Percentiles rank a stretch among this genome's conserved stretches.
Evolutionary conservation across 1,284 basidiomycete species (phyloP).

Genomic region (Omphalotus olearius): DNA sequence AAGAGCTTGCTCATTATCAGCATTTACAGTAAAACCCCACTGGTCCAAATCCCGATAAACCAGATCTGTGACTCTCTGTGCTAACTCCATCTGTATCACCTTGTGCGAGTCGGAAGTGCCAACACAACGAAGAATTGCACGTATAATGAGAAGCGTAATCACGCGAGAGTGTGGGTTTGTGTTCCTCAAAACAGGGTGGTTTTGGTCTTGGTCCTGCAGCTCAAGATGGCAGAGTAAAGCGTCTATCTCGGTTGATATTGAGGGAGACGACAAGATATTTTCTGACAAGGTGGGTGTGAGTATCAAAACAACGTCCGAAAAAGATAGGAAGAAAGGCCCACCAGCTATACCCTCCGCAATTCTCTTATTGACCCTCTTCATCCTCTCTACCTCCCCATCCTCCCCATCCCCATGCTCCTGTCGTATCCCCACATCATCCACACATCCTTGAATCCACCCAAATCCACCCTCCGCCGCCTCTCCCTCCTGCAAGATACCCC

Average conservation of each 20-base stretch:
- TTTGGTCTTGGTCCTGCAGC: no score
- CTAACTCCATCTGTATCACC: conserved; percentile 52
- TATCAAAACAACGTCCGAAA: not conserved
- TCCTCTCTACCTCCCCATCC: conserved; percentile 33
- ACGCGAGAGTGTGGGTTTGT: conserved; percentile 47
- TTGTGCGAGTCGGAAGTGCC: conserved; percentile 30
- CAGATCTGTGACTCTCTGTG: conserved; percentile 41
- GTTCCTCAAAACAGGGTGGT: conserved; percentile 23
- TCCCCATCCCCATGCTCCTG: conserved; percentile 30
- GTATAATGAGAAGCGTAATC: conserved; percentile 56
- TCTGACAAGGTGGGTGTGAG: not conserved
- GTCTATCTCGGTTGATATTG: no score
- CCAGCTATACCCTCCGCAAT: conserved; percentile 61
- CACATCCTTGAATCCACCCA: conserved; percentile 49
- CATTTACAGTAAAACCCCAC: conserved; percentile 32
- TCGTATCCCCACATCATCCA: conserved; percentile 23
- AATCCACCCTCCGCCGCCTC: conserved; percentile 14
- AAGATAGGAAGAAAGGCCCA: conserved; percentile 29
- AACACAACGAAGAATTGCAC: conserved; percentile 40
- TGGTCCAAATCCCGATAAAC: conserved; percentile 40
- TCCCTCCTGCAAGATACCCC: conserved; percentile 51
- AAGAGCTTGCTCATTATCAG: conserved; percentile 21
- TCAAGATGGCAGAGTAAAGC: no score
- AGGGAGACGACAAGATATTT: conserved; percentile 24
- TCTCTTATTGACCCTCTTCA: conserved; percentile 46